Evolutionary conservation across 2,329 filamentous ascomycete genomes (phyloP), one percentile per base, ranked within the genome.

Genomic region (Epichloe elymi): DNA sequence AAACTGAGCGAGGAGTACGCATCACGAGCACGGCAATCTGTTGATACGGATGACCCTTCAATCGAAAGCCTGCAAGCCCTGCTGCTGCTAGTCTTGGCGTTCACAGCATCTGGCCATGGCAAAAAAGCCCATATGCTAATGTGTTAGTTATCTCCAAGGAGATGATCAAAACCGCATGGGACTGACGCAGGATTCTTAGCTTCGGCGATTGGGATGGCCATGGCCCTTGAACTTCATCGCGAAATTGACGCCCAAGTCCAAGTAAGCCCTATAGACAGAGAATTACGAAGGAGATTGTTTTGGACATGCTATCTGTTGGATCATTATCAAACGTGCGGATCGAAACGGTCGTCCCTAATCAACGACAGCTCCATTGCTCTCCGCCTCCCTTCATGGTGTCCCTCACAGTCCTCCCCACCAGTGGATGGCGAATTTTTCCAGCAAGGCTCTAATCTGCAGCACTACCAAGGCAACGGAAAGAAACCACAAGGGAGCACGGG

Each of bases 291-390:
- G 50, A 78, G 86, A n/a, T 70, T 94, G 2, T 95, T 95, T 65
- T 95, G 88, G 88, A 83, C 86, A 2, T 91, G 86, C 62, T 95
- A 93, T 59, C 71, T 94, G 26, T 82, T 94, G 65, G 88, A 95
- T 62, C 79, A 86, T n/a, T 93, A 91, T 59, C 76, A 83, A 57
- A 80, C 85, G 1, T 88, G 85, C 57, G 88, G 88, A 15, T 91
- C 88, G 3, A 88, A 86, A 60, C 76, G 88, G 10, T 86, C 88
- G 0, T 87, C 85, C n/a, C 70, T 94, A 7, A 83, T 93, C 23
- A 77, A 80, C 26, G 88, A 94, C 65, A 82, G 86, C 61, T 83
- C 81, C 2, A 85, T 94, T 53, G 70, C 86, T 15, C 70, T 95
- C 45, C 79, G 85, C 37, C 70, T 94, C 3, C 88, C 88, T 0